These are phyloP conservation scores for Penicillium concentricum DNA, from an alignment of 2,329 filamentous ascomycete genomes.

Conservation along the genomic window DNA sequence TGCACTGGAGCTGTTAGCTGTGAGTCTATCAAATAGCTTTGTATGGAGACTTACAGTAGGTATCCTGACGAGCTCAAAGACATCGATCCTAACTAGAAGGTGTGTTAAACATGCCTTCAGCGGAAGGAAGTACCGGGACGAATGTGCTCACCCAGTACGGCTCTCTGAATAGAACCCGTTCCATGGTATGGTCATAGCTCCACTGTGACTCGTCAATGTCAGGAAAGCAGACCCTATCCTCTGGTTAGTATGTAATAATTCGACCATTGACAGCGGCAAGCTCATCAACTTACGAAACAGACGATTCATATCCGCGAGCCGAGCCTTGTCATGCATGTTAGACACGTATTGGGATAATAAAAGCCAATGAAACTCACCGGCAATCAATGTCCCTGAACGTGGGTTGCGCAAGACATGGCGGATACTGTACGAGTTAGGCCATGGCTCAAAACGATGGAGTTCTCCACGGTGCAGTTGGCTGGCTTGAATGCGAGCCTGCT, in stretches of 20 bases:
- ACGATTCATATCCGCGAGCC: conserved; percentile 29
- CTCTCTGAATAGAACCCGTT: conserved; percentile 34
- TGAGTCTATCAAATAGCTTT: background rate
- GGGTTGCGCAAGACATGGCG: conserved; percentile 35
- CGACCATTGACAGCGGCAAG: background rate
- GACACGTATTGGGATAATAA: conserved; percentile 3
- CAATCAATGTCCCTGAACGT: conserved; percentile 36
- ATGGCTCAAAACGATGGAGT: conserved; percentile 33
- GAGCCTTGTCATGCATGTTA: conserved; percentile 25
- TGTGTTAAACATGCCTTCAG: background rate
- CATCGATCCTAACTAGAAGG: conserved; percentile 34
- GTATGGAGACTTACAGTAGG: conserved; percentile 28
- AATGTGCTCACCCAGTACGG: conserved; percentile 29
- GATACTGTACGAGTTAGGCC: conserved; percentile 28
- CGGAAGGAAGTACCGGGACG: background rate
- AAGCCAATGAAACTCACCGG: conserved; percentile 29
- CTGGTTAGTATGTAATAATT: background rate
- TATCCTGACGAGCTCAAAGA: conserved; percentile 38
- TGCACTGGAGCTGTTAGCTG: conserved; percentile 28
- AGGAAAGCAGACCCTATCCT: conserved; percentile 32
- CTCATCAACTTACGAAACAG: conserved; percentile 31
- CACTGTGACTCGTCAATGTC: conserved; percentile 31
- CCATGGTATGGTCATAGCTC: conserved; percentile 36
- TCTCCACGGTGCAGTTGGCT: conserved; percentile 32
- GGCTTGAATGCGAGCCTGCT: conserved; percentile 31